Evolutionary conservation across 768 basidiomycete species (phyloP).

Genomic region (Glaciozyma martinii): DNA sequence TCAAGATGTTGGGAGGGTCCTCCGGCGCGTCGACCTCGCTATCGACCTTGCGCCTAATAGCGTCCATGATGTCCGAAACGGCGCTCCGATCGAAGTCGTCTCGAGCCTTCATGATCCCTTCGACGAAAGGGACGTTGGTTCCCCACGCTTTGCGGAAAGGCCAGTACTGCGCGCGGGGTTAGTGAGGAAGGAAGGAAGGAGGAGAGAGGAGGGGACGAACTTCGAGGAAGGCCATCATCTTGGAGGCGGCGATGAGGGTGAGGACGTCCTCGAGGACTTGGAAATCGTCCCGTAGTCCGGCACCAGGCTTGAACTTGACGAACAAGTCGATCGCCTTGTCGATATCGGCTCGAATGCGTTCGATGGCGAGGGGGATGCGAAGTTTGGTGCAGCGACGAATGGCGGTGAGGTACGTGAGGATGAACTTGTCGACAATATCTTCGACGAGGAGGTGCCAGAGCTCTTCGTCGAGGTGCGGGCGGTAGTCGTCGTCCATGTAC

Average conservation of each 20-base stretch:
- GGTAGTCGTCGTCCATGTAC: constrained; percentile 83
- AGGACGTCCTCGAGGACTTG: constrained; percentile 67
- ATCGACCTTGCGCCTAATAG: constrained; percentile 23
- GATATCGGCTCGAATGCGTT: constrained; percentile 74
- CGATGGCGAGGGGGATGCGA: constrained; percentile 72
- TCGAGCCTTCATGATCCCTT: constrained; percentile 76
- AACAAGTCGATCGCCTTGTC: constrained; percentile 72
- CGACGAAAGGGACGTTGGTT: constrained; percentile 83
- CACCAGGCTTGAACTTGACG: constrained; percentile 59
- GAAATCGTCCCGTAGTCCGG: constrained; percentile 73
- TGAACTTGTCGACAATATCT: constrained; percentile 81
- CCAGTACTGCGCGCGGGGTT: constrained; percentile 20
- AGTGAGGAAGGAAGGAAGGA: constrained; percentile 55
- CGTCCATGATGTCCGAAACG: constrained; percentile 58
- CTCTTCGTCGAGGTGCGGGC: constrained; percentile 77
- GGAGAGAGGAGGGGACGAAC: constrained; percentile 47
- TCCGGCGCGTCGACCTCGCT: constrained; percentile 12
- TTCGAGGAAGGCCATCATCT: constrained; percentile 32
- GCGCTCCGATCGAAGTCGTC: constrained; percentile 84
- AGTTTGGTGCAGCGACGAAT: constrained; percentile 76
- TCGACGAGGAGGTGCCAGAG: constrained; percentile 86
- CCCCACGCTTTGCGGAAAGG: constrained; percentile 84
- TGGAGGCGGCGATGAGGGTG: constrained; percentile 22
- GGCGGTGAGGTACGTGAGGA: constrained; percentile 80
- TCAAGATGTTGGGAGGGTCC: constrained; percentile 23